Evolutionary conservation across 441 rosid genomes (phyloP).

Genomic region (Pelargonium australe): DNA sequence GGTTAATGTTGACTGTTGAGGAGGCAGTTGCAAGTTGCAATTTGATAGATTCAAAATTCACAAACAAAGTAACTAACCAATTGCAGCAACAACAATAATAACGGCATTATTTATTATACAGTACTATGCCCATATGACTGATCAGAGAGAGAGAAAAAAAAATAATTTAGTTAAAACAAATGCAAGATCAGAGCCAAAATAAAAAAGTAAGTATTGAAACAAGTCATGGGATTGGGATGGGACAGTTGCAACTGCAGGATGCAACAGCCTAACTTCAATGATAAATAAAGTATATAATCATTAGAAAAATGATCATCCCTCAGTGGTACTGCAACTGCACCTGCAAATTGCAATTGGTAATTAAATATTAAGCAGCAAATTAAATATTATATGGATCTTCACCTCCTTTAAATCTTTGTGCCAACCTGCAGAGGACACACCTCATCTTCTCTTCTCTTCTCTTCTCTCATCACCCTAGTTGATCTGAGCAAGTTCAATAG

Average conservation of each 20-base stretch:
- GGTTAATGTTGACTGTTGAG: not conserved
- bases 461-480: not conserved
- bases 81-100: not conserved
- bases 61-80: not conserved
- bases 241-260: not conserved
- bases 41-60: not conserved
- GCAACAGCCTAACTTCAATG: constrained; percentile 20
- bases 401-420: not conserved
- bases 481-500: not conserved
- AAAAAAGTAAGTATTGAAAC: not conserved
- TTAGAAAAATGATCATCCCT: constrained; percentile 4
- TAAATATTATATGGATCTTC: not conserved
- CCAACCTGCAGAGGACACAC: not conserved
- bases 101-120: too few species aligned
- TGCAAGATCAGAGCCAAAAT: not conserved
- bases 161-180: too few species aligned
- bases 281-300: constrained; percentile 16
- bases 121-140: constrained; percentile 13
- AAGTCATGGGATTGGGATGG: not conserved
- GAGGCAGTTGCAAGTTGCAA: not conserved
- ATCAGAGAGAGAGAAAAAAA: not conserved
- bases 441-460: not conserved
- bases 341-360: not conserved
- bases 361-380: not conserved
- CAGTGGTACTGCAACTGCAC: not conserved